Evolutionary conservation across 164 flowering plant genomes (phyloP).

Genomic region (Annona squamosa): DNA sequence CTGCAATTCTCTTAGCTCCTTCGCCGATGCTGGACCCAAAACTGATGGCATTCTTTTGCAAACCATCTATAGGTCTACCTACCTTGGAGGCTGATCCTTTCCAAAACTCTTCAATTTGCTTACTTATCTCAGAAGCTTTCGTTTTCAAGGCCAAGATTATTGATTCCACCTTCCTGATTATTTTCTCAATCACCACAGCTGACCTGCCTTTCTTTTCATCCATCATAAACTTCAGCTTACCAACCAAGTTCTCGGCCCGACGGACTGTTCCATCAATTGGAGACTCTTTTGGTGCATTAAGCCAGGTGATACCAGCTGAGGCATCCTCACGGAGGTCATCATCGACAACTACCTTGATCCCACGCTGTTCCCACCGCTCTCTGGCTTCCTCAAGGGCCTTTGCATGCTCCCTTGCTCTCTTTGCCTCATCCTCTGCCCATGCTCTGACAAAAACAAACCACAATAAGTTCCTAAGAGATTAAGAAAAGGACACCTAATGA

Average conservation of each 20-base stretch:
- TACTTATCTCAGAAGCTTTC: conserved; percentile 20
- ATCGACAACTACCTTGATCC: conserved; percentile 82
- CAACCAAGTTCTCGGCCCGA: conserved; percentile 57
- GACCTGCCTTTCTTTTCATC: conserved; percentile 46
- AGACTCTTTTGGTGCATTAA: conserved; percentile 38
- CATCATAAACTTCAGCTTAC: conserved; percentile 63
- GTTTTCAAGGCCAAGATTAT: conserved; percentile 44
- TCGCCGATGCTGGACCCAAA: conserved; percentile 33
- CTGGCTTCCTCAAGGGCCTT: conserved; percentile 90
- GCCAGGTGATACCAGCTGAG: conserved; percentile 61
- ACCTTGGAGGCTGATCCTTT: conserved; percentile 31
- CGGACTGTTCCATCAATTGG: conserved; percentile 40
- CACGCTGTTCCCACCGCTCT: conserved; percentile 79
- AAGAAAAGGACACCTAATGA: too few species aligned
- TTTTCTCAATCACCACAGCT: conserved; percentile 36
- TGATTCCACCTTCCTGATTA: conserved; percentile 43
- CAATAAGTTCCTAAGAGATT: background rate
- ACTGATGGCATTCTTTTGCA: conserved; percentile 31
- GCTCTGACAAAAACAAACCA: conserved; percentile 38
- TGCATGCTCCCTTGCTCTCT: conserved; percentile 80
- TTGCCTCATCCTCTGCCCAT: conserved; percentile 99
- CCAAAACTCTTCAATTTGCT: conserved; percentile 30
- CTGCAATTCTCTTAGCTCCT: conserved; percentile 57
- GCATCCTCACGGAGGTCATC: conserved; percentile 68
- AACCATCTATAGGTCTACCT: conserved; percentile 33